Evolutionary conservation across 768 basidiomycete species (phyloP), one percentile per base, ranked within the genome.

Genomic region (Suillus subluteus): DNA sequence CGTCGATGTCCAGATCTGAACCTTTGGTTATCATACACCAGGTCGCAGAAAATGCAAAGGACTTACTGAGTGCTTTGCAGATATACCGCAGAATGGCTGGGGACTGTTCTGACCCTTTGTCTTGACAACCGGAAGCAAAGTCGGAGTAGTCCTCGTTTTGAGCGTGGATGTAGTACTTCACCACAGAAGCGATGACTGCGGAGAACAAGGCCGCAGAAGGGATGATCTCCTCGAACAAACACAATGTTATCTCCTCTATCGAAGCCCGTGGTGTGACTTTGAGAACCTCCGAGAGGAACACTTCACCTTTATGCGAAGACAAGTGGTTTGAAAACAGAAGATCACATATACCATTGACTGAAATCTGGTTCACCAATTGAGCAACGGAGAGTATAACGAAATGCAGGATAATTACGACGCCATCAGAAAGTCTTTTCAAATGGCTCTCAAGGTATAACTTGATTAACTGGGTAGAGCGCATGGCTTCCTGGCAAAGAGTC

Each of bases 191-290:
- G 50, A 91, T 74, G 13, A 83, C 81, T 62, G 87, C 81, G 1
- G 87, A 87, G 77, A 86, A 89, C 7, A 85, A 72, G 0, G 86
- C 78, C 3, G 84, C 82, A 18, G 87, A 86, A 6, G 88, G 87
- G 15, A 90, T 81, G 18, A 82, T 73, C 58, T 88, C 84, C 9
- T 82, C 80, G 68, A 91, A 85, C 9, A 87, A 76, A 35, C 80
- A 78, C n/a, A 78, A 74, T 1, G 86, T 82, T n/a, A 88, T 72
- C 30, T 82, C 65, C 74, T 68, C 76, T 66, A 66, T 70, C 41
- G 66, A 73, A 35, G 59, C 38, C 16, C 65, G 30, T 55, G 62
- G 55, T 16, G 18, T 6, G 8, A 26, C 62, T n/a, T 38, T 26
- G 13, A 78, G n/a, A n/a, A 72, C 52, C 3, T 66, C 68, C 59